Percentiles rank a stretch among this genome's conserved stretches.
Evolutionary conservation across 345 rosid genomes (phyloP).

Genomic region (Pugionium cornutum): DNA sequence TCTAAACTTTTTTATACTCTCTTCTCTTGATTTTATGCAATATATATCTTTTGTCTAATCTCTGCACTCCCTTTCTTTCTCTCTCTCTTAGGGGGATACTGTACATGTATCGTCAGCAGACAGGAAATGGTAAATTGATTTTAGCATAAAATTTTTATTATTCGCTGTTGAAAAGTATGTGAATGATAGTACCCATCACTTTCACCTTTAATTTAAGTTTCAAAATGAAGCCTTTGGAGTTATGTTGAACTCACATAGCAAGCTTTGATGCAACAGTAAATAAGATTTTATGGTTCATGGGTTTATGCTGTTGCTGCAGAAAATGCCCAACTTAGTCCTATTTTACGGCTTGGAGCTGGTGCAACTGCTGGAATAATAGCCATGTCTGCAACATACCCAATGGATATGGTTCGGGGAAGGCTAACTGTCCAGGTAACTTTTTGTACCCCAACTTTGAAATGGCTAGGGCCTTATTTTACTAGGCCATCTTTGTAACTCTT

Average conservation of each 20-base stretch:
- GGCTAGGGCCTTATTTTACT: conserved; percentile 3
- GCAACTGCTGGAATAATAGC: conserved; percentile 99
- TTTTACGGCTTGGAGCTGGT: conserved; percentile 98
- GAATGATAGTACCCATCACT: conserved; percentile 1
- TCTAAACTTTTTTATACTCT: background rate
- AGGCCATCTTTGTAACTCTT: conserved; percentile 24
- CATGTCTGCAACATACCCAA: conserved; percentile 99
- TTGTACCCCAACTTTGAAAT: conserved; percentile 5
- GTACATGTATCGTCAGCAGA: conserved; percentile 65
- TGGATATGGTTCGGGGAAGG: conserved; percentile 99
- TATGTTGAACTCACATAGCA: background rate
- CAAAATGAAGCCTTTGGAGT: conserved; percentile 13
- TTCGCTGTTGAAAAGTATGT: conserved; percentile 21
- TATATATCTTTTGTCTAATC: conserved; percentile 9
- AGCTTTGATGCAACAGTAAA: no score
- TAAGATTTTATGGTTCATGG: conserved; percentile 7
- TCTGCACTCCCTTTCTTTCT: background rate
- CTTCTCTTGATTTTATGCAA: background rate
- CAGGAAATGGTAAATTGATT: conserved; percentile 69
- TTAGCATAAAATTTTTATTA: no score
- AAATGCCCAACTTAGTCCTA: conserved; percentile 89
- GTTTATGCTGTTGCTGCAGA: conserved; percentile 47
- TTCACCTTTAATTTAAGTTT: conserved; percentile 4
- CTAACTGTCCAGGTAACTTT: conserved; percentile 89
- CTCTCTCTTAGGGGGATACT: conserved; percentile 63